Evolutionary conservation across 1,284 basidiomycete genomes (phyloP), one percentile per base, ranked within the genome.

Genomic region (Leccinum griseonigrum): DNA sequence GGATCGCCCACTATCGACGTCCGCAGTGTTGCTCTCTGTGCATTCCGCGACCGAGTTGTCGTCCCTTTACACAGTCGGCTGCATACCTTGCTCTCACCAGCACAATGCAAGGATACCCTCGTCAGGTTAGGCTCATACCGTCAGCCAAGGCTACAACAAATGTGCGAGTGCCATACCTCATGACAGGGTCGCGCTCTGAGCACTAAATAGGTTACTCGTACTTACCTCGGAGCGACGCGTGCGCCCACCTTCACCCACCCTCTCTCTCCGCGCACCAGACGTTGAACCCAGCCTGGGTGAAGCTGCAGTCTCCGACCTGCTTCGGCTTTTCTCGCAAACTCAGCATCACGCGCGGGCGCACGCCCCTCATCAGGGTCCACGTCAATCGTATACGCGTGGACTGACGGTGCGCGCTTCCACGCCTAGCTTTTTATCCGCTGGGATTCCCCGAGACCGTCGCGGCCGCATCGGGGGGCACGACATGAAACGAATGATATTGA

Each of bases 21-120:
- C 28, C 87, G 94, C 40, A 85, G 85, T 16, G 81, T 95, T 28
- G 88, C 92, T 0, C 80, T 96, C 11, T 83, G 86, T 43, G 85
- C 88, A 4, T 96, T 96, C 73, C 85, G 94, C 11, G 94, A 96
- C 75, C 83, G 82, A 60, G 85, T 92, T 60, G 84, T 93, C 48
- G 78, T 89, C 13, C 88, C 90, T 0, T 76, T 88, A n/a, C 83
- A 79, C 59, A 70, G 80, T 54, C 78, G 83, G 3, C 76, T 93
- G 10, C 80, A 85, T 58, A 72, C 79, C 2, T 81, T 85, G 11
- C 77, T 92, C 32, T 79, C 80, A 26, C 72, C 79, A 58, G 74
- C 79, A 2, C 79, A 77, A 56, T 79, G 78, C 43, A 82, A 85
- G 65, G 87, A 86, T 59, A 81, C 75, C 54, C 75, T 81, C 50